Percentiles rank a stretch among this genome's conserved stretches.
These are phyloP conservation scores for Platanthera zijinensis DNA, from an alignment of 106 monocot species.

Conservation along the genomic window DNA sequence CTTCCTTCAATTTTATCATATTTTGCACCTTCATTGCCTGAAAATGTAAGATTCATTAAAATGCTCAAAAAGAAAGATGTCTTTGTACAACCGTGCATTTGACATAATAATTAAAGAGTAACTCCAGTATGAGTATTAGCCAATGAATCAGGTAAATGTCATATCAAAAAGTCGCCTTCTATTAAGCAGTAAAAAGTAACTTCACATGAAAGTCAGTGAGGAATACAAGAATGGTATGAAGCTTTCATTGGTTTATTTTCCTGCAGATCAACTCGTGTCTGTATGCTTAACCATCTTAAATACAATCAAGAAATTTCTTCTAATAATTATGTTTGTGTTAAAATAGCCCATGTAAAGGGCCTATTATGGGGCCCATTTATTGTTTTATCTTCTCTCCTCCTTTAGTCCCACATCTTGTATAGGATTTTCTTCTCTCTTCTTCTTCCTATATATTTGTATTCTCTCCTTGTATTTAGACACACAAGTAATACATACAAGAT, in stretches of 20 bases:
- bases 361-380: too few relatives aligned
- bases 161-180: not conserved
- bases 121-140: not conserved
- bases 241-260: conserved; percentile 1
- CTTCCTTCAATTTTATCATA: conserved; percentile 97
- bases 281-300: not conserved
- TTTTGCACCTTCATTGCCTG: conserved; percentile 99
- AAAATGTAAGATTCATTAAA: conserved; percentile 5
- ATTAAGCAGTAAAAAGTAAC: not conserved
- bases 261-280: not conserved
- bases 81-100: not conserved
- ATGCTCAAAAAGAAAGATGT: not conserved
- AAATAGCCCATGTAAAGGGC: too few relatives aligned
- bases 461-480: too few relatives aligned
- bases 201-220: not conserved
- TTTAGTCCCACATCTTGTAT: too few relatives aligned
- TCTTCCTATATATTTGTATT: too few relatives aligned
- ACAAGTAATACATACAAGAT: too few relatives aligned
- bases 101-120: not conserved
- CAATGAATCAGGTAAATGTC: not conserved
- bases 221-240: not conserved
- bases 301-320: not conserved
- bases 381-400: too few relatives aligned
- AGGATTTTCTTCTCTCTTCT: too few relatives aligned
- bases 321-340: not conserved